Evolutionary conservation across 2,329 filamentous ascomycete genomes (phyloP), one percentile per base, ranked within the genome.

Genomic region (Davidsoniella neocaledoniae): DNA sequence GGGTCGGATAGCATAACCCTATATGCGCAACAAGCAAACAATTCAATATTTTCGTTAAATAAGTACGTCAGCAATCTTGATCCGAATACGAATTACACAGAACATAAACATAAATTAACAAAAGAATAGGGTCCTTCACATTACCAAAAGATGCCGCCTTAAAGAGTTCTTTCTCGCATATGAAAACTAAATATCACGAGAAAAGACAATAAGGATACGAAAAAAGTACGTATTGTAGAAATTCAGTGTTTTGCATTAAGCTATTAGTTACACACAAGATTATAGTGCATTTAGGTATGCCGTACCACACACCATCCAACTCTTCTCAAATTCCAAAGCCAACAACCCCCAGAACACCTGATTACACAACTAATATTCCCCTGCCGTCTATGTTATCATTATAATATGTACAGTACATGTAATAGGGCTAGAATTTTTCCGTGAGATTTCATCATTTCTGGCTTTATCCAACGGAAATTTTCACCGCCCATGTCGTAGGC

Each of bases 321-420:
- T 37, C 19, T n/a, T 3, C 38, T 21, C 9, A 16, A 41, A 21
- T 8, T 41, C 38, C 9, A 43, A 29, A 7, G 42, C 10, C 42
- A 43, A 14, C 12, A 17, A 23, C 40, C 40, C 14, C 40, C n/a
- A 10, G n/a, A 43, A 43, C 29, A 33, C 12, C 29, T 33, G 7
- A 33, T 33, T 33, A 33, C 29, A 33, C 29, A 33, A 23, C 7
- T 42, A 19, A 9, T 33, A 23, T 43, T 41, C 8, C 39, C 46
- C 21, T 39, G 25, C 29, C 29, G 45, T 51, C 43, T 47, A 51
- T 47, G 39, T 14, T 17, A 46, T 48, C 40, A 48, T 51, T 43
- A 51, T 21, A 48, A 37, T 51, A 50, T 51, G 38, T 51, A 42
- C 38, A 43, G 39, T 52, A 48, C 50, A 52, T 43, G 19, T 17